Evolutionary conservation across 768 basidiomycete species (phyloP).

Genomic region (Russula dissimulans): DNA sequence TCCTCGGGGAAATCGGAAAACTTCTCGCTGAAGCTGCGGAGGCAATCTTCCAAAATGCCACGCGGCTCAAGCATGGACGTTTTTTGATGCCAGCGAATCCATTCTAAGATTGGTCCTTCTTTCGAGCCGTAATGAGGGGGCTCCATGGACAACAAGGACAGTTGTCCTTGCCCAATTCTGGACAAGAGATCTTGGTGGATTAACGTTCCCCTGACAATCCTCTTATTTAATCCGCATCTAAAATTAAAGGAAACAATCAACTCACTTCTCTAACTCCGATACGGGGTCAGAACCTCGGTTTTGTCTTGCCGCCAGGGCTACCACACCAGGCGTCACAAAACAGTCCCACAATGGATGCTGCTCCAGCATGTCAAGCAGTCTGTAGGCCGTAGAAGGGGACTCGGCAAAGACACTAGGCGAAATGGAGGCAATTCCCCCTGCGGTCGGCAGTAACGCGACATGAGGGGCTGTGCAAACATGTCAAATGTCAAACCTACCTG

Average conservation of each 20-base stretch:
- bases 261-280: constrained; percentile 18
- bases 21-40: constrained; percentile 32
- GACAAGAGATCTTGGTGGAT: constrained; percentile 29
- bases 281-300: constrained; percentile 23
- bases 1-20: constrained; percentile 29
- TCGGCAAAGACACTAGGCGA: constrained; percentile 50
- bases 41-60: constrained; percentile 36
- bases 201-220: constrained; percentile 18
- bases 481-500: constrained; percentile 37
- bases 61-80: constrained; percentile 25
- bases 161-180: constrained; percentile 45
- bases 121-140: constrained; percentile 32
- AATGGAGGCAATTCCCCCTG: constrained; percentile 70
- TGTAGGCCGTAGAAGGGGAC: constrained; percentile 39
- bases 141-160: constrained; percentile 40
- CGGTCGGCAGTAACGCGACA: not conserved
- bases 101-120: not conserved
- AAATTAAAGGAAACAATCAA: not conserved
- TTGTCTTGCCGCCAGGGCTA: constrained; percentile 45
- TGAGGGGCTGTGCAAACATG: not conserved
- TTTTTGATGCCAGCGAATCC: constrained; percentile 10
- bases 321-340: constrained; percentile 54
- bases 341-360: constrained; percentile 61
- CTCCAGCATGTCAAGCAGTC: constrained; percentile 41
- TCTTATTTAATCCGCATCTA: not conserved